Evolutionary conservation across 257 asterid genomes (phyloP).

Genomic region (Rauvolfia tetraphylla): DNA sequence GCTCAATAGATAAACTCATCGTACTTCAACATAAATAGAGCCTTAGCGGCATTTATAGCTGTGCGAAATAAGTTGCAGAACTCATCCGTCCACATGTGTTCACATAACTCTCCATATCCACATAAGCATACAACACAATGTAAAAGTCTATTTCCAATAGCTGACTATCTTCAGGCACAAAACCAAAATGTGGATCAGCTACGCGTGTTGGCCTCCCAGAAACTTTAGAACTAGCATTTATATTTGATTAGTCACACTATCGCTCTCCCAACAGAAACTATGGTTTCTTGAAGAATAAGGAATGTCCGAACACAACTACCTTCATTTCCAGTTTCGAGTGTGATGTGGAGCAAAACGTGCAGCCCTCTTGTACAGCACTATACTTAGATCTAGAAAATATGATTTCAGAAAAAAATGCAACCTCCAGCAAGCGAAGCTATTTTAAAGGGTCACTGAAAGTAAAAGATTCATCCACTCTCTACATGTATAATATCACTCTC

Average conservation of each 20-base stretch:
- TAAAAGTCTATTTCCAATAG: background rate
- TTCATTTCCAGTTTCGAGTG: background rate
- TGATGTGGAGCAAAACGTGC: background rate
- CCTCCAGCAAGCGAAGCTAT: background rate
- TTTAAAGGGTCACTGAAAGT: background rate
- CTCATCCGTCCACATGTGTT: background rate
- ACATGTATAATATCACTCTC: background rate
- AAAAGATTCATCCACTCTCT: background rate
- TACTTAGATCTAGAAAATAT: background rate
- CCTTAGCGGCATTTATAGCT: background rate
- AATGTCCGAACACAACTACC: background rate
- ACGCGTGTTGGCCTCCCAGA: background rate
- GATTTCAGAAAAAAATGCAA: background rate
- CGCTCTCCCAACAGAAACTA: background rate
- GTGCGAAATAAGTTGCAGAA: background rate
- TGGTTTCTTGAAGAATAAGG: background rate
- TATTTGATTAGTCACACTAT: background rate
- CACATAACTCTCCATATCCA: background rate
- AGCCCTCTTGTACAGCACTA: background rate
- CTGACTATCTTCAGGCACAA: background rate
- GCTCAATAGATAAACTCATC: background rate
- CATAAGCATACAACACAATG: too few relatives aligned
- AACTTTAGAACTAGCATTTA: background rate
- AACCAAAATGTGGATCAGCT: background rate
- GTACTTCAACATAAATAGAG: slow-evolving; percentile 1